phyloP scores from a whole-genome alignment of 129 eudicot genomes.

The Escallonia rubra region DNA sequence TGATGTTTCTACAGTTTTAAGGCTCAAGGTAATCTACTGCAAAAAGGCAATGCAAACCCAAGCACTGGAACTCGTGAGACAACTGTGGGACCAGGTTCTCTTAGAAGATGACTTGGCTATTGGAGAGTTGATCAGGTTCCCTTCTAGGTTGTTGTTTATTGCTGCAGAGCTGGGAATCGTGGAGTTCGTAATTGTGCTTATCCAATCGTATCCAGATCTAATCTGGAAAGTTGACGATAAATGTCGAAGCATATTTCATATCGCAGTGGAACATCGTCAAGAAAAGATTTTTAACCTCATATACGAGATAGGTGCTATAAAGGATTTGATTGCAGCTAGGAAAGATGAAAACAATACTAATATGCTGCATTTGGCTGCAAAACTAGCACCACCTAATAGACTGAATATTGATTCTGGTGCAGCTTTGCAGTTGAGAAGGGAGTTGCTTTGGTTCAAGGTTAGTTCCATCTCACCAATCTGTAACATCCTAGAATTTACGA shows the following conservation, averaged over 20 bases:
- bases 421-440: slow-evolving; percentile 23
- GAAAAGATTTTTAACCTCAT: slow-evolving; percentile 16
- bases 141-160: slow-evolving; percentile 7
- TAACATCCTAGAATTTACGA: too few relatives aligned
- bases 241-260: slow-evolving; percentile 12
- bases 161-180: slow-evolving; percentile 19
- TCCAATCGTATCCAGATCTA: slow-evolving; percentile 18
- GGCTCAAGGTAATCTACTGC: neutral
- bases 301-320: slow-evolving; percentile 13
- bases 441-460: slow-evolving; percentile 26
- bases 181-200: slow-evolving; percentile 8
- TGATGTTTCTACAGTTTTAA: slow-evolving; percentile 2
- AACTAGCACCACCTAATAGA: slow-evolving; percentile 6
- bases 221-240: slow-evolving; percentile 5
- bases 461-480: neutral
- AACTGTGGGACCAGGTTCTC: slow-evolving; percentile 6
- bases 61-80: neutral
- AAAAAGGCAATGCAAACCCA: neutral
- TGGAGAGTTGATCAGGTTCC: neutral
- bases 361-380: slow-evolving; percentile 15
- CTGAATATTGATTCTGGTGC: slow-evolving; percentile 22
- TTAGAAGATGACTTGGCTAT: neutral
- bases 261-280: slow-evolving; percentile 22
- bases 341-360: slow-evolving; percentile 12
- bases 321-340: slow-evolving; percentile 11